A percentile compares a stretch with the other conserved stretches of the same genome.
These are phyloP conservation scores for Strobilomyces confusus DNA, from an alignment of 768 basidiomycete species.

Conservation along the genomic window DNA sequence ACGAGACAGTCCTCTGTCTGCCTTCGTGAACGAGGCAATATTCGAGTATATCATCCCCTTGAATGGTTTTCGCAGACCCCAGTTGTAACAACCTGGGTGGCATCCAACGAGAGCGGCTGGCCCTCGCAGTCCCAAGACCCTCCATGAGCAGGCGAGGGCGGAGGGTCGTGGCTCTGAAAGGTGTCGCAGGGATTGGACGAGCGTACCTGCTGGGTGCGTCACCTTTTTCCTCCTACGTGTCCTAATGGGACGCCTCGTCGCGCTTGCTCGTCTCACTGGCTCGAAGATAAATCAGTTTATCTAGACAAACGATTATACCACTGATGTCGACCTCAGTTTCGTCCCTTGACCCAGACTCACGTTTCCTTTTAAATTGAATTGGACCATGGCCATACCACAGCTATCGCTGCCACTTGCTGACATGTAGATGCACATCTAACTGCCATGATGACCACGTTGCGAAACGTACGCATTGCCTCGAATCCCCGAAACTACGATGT, in stretches of 20 bases:
- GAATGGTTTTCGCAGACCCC: conserved; percentile 59
- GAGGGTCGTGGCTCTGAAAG: conserved; percentile 38
- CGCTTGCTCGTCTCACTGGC: neutral
- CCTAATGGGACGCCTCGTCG: conserved; percentile 12
- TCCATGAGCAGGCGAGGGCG: conserved; percentile 17
- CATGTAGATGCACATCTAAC: too few relatives aligned
- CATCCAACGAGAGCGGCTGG: conserved; percentile 59
- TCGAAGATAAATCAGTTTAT: neutral
- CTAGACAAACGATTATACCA: neutral
- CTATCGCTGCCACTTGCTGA: neutral
- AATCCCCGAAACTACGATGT: neutral
- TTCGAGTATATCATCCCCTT: conserved; percentile 66
- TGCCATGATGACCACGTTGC: too few relatives aligned
- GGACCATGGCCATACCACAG: neutral
- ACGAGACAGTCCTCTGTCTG: conserved; percentile 37
- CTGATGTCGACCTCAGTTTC: neutral
- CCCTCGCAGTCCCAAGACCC: conserved; percentile 40
- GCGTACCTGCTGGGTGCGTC: neutral
- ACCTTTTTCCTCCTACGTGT: conserved; percentile 13
- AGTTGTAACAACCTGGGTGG: conserved; percentile 51
- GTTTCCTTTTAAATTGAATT: too few relatives aligned
- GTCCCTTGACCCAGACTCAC: neutral
- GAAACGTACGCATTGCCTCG: too few relatives aligned
- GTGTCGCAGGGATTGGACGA: conserved; percentile 51
- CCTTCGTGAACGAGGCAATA: conserved; percentile 70